Evolutionary conservation across 148 eudicot genomes (phyloP).

Genomic region (Simmondsia chinensis): DNA sequence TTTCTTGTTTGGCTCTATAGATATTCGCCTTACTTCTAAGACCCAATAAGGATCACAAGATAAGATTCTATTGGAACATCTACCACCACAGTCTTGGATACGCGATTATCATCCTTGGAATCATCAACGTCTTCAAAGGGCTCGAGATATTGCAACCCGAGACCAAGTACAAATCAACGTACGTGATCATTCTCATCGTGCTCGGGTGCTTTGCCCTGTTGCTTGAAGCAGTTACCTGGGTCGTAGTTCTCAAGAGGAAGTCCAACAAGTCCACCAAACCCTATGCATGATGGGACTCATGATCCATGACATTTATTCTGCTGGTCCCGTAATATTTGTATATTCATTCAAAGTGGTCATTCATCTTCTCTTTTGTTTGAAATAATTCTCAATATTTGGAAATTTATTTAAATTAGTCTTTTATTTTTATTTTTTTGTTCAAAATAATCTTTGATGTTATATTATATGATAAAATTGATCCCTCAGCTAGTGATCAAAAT

Average conservation of each 20-base stretch:
- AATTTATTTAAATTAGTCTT: no score
- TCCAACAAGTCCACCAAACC: constrained; percentile 61
- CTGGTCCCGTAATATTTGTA: no score
- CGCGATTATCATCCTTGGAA: constrained; percentile 55
- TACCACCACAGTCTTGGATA: constrained; percentile 81
- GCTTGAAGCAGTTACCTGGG: constrained; percentile 76
- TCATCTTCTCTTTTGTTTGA: no score
- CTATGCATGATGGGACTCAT: constrained; percentile 25
- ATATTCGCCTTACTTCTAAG: constrained; percentile 78
- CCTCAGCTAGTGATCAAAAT: no score
- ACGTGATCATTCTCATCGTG: constrained; percentile 32
- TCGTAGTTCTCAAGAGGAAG: constrained; percentile 45
- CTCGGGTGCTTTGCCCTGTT: constrained; percentile 51
- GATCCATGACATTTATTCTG: no score
- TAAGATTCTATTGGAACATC: constrained; percentile 73
- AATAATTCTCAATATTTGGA: no score
- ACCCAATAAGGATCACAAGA: constrained; percentile 85
- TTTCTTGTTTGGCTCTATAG: constrained; percentile 18
- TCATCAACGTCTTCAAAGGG: constrained; percentile 88
- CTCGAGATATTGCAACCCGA: constrained; percentile 60
- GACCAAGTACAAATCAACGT: constrained; percentile 67
- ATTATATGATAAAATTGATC: no score
- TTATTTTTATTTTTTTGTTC: no score
- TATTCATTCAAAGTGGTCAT: no score
- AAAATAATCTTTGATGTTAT: no score